These are phyloP conservation scores for Tulasnella sp. DNA, from an alignment of 768 basidiomycete species.

Conservation along the genomic window DNA sequence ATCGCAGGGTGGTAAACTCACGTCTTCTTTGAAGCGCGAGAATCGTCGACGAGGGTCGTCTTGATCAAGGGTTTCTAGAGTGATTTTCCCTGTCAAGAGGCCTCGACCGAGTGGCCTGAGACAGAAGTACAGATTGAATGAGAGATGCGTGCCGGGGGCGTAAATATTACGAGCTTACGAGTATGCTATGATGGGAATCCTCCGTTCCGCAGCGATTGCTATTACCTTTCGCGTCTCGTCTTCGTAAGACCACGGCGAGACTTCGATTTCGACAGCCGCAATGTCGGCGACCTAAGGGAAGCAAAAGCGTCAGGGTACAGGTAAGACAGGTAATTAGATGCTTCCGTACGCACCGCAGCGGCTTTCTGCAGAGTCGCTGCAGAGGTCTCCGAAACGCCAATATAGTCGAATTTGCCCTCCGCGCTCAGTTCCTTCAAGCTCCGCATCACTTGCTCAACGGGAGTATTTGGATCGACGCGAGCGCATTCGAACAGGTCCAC, in stretches of 20 bases:
- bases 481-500: constrained; percentile 51
- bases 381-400: constrained; percentile 46
- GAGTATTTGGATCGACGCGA: constrained; percentile 32
- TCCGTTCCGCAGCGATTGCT: constrained; percentile 40
- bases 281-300: constrained; percentile 46
- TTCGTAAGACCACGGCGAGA: no score
- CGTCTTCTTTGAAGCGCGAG: constrained; percentile 37
- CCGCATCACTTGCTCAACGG: constrained; percentile 35
- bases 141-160: no score
- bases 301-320: no score
- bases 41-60: constrained; percentile 30
- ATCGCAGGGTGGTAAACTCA: neutral
- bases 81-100: constrained; percentile 43
- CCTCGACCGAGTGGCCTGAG: constrained; percentile 38
- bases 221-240: constrained; percentile 46
- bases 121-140: neutral
- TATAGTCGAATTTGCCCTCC: constrained; percentile 47
- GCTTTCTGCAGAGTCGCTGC: no score
- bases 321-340: no score
- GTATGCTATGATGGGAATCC: constrained; percentile 48
- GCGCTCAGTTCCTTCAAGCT: constrained; percentile 35
- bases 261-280: no score
- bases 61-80: constrained; percentile 30
- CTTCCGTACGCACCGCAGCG: constrained; percentile 53
- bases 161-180: constrained; percentile 26